Base-by-base conservation (phyloP, 2,329 filamentous ascomycete genomes). In the Fusarium brachygibbosum region DNA sequence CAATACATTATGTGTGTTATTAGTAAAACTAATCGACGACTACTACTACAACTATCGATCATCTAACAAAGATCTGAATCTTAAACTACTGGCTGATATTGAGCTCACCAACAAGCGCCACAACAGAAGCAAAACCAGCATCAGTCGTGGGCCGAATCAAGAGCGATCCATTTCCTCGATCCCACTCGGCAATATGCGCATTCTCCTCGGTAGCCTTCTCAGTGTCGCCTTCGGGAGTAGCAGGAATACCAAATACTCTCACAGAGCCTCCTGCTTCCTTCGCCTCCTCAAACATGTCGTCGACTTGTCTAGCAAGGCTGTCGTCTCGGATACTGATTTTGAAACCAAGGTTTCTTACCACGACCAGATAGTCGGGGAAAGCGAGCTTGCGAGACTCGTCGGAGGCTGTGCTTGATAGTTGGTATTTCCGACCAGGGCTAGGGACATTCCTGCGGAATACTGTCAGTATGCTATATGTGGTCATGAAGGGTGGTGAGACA, bases 161-260 rank as follows among this genome's bases (percentile, higher is more conserved):
- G 14, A 70, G 54, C 21, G 40, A 38, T 1, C 63, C 54, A 6
- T 32, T 42, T 3, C 58, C 46, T 3, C 25, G 45, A 32, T 70
- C 63, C 68, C 68, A 70, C 37, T 70, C 67, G 8, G 68, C 68
- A 16, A 70, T 6, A 21, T 70, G 68, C 6, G 68, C 68, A 17
- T 67, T 63, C 16, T 48, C 67, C 31, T 70, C 68, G 0, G 68
- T 68, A 10, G 63, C 64, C 25, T 70, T 44, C 7, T 70, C 63
- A 7, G 42, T 14, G 34, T 57, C 52, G 2, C 68, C 68, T 6
- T 70, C 67, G 4, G 68, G 68, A 5, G 67, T 59, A 5, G 67
- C 67, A 19, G 68, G 63, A 16, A 70, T 65, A 6, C 68, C 67
- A 32, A 70, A 68, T 4, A 70, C 67, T 9, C 58, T 45, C 12